A percentile compares a stretch with the other conserved stretches of the same genome.
Conservation (phyloP, 352 stramenopile species). For the Phytopythium aichiense region DNA sequence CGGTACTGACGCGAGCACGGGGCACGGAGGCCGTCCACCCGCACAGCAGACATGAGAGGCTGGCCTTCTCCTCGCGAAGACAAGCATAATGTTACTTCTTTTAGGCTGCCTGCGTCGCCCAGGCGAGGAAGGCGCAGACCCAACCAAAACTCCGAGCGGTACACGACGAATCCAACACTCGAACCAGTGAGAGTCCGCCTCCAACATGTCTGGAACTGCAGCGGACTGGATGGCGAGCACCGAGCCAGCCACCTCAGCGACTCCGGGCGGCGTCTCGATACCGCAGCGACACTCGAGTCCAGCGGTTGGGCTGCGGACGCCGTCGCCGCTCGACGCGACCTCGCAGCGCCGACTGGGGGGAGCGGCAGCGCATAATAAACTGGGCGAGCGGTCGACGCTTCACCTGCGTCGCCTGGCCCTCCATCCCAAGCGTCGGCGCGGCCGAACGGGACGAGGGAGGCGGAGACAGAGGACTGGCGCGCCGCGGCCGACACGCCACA, state of each 20-base stretch:
- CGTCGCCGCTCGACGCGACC: neutral
- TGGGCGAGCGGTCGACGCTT: neutral
- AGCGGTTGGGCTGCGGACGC: neutral
- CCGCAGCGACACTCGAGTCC: neutral
- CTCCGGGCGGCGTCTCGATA: neutral
- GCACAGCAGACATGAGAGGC: neutral
- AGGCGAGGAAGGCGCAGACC: neutral
- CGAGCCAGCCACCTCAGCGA: neutral
- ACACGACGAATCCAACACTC: neutral
- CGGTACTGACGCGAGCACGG: neutral
- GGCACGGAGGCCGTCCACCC: neutral
- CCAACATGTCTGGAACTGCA: neutral
- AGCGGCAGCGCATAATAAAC: conserved; percentile 1
- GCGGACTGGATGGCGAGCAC: neutral
- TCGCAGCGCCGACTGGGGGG: neutral
- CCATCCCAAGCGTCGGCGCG: neutral
- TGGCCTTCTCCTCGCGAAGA: neutral
- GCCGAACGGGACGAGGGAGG: neutral
- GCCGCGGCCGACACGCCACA: neutral
- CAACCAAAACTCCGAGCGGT: neutral
- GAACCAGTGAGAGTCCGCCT: neutral
- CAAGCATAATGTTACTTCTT: neutral
- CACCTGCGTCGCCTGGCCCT: neutral
- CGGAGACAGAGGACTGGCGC: neutral
- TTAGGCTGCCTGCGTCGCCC: neutral